Evolutionary conservation across 1,284 basidiomycete genomes (phyloP), one percentile per base, ranked within the genome.

Genomic region (Fomes fomentarius): DNA sequence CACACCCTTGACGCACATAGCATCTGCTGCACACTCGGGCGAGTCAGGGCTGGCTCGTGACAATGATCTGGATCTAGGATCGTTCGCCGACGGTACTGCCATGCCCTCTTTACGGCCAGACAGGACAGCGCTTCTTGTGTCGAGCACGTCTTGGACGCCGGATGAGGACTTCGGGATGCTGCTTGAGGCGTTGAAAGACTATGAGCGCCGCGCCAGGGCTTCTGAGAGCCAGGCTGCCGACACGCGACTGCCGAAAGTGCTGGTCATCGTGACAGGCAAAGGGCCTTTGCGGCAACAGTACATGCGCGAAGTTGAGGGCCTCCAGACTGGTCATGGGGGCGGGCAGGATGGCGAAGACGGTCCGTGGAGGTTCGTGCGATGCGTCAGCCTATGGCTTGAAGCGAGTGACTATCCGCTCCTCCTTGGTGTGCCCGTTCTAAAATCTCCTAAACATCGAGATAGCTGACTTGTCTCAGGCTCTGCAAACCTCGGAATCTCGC

Each of bases 141-240:
- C 91, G 24, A 94, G 93, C 62, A 99, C 97, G 0, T 94, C 91
- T 10, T 99, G 97, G 96, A 99, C 97, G 0, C 87, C 93, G 7
- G 97, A 99, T 67, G 97, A 99, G 71, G 95, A 99, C 70, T 98
- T 99, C 61, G 76, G 81, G 3, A 81, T 97, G 39, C 81, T 99
- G 5, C 71, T 97, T 14, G 76, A 82, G 14, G 93, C 93, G 8
- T 74, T 98, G 37, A 66, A 68, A 7, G 47, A 76, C 24, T 97
- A 96, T 68, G 88, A 97, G 63, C 59, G 66, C 34, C 78, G 75
- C 53, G 94, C 87, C 12, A 60, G 67, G 28, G 67, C 69, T 28
- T 61, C 73, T 30, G 69, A 71, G 34, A 50, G 47, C 8, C 34
- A 57, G 54, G 68, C 71, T 42, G 57, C 62, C 5, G 50, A 57